phyloP scores from a whole-genome alignment of 345 rosid species.

The Lumnitzera littorea region DNA sequence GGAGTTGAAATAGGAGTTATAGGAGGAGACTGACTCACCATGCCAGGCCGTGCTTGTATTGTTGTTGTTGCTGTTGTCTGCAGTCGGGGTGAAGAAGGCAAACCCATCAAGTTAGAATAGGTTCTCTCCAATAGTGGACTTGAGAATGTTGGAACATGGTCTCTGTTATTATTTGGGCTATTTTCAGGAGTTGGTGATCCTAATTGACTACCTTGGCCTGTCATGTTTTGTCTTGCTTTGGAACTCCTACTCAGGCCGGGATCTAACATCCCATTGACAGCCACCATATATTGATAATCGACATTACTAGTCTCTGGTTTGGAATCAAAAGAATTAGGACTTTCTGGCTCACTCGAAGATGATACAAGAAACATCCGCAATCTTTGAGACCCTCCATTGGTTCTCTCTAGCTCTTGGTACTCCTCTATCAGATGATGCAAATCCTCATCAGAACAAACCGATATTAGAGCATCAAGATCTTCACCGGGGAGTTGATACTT shows the following conservation, averaged over 20 bases:
- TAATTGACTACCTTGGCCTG: constrained; percentile 18
- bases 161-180: constrained; percentile 34
- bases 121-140: too few relatives aligned
- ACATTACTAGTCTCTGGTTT: constrained; percentile 33
- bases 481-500: constrained; percentile 92
- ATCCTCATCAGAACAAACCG: constrained; percentile 82
- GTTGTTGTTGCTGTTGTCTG: too few relatives aligned
- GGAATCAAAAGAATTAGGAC: constrained; percentile 42
- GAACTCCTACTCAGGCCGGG: constrained; percentile 40
- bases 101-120: constrained; percentile 15
- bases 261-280: constrained; percentile 63
- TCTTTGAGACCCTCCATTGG: constrained; percentile 51
- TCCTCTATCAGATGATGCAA: constrained; percentile 79
- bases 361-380: constrained; percentile 61
- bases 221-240: neutral
- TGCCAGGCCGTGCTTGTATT: too few relatives aligned
- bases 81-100: too few relatives aligned
- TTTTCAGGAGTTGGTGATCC: constrained; percentile 36
- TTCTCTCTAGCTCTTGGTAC: constrained; percentile 55
- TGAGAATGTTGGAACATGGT: constrained; percentile 10
- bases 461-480: constrained; percentile 85
- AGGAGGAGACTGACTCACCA: too few relatives aligned
- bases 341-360: constrained; percentile 42
- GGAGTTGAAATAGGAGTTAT: too few relatives aligned
- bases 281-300: constrained; percentile 55